These are phyloP conservation scores for Sclerotinia nivalis DNA, from an alignment of 2,329 filamentous ascomycete species.

Conservation along the genomic window DNA sequence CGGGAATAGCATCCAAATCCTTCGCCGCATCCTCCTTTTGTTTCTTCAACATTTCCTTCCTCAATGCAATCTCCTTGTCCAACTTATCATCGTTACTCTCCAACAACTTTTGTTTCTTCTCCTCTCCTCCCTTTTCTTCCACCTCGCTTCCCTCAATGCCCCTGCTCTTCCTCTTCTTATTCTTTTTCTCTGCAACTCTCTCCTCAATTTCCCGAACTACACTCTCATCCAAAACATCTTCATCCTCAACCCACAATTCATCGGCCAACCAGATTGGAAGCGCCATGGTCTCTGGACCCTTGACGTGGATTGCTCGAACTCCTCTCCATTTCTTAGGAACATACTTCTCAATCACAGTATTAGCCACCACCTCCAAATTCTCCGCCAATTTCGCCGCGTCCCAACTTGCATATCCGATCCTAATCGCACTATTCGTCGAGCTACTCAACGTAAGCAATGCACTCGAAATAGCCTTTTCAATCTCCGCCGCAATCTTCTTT, in stretches of 20 bases:
- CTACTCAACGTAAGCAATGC: slow-evolving; percentile 80
- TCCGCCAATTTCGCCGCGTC: slow-evolving; percentile 72
- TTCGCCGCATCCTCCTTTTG: slow-evolving; percentile 42
- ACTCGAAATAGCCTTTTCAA: slow-evolving; percentile 73
- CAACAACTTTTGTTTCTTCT: slow-evolving; percentile 42
- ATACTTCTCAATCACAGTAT: slow-evolving; percentile 72
- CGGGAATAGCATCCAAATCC: slow-evolving; percentile 36
- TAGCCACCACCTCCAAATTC: slow-evolving; percentile 74
- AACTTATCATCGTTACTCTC: slow-evolving; percentile 42
- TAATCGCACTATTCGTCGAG: slow-evolving; percentile 76
- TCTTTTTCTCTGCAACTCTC: slow-evolving; percentile 20
- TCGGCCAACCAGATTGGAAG: slow-evolving; percentile 94
- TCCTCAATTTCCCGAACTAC: slow-evolving; percentile 38
- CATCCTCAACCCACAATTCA: slow-evolving; percentile 83
- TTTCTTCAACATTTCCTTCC: slow-evolving; percentile 43
- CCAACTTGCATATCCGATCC: slow-evolving; percentile 75
- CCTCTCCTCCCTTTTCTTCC: slow-evolving; percentile 36
- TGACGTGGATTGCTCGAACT: slow-evolving; percentile 82
- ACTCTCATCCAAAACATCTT: slow-evolving; percentile 66
- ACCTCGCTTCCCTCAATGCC: slow-evolving; percentile 10
- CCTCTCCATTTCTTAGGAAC: slow-evolving; percentile 87
- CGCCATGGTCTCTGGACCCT: slow-evolving; percentile 82
- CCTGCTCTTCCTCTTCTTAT: slow-evolving; percentile 25
- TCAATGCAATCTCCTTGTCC: slow-evolving; percentile 41
- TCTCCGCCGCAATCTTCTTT: slow-evolving; percentile 71